Evolutionary conservation across 257 asterid genomes (phyloP), one percentile per base, ranked within the genome.

Genomic region (Osmanthus fragrans): DNA sequence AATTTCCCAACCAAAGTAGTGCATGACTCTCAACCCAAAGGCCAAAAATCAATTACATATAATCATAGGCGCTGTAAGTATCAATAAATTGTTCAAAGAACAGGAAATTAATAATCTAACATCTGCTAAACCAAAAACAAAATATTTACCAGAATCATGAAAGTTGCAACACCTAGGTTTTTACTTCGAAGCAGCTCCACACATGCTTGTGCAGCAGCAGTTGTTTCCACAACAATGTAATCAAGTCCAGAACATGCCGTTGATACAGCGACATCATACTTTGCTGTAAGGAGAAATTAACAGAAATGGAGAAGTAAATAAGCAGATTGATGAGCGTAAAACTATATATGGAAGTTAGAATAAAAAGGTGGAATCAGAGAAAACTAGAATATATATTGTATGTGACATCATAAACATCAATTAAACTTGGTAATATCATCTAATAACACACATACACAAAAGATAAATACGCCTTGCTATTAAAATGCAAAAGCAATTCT

Each of bases 221-320:
- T 86, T 76, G 94, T 90, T 85, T 95, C 99, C 63, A 93, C 98
- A 34, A 93, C 96, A 76, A 95, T 93, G 80, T 93, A 91, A 80
- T 95, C 99, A 67, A 93, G 96, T 79, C 94, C 99, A 78, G 85
- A 58, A 82, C 99, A 95, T 66, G 98, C 98, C 18, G 99, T 95
- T 80, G 99, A 95, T 87, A 95, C 84, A 66, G 99, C 98, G 54
- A 93, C 81, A 84, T 95, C 99, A 81, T 89, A 95, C 83, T 95
- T 90, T 54, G 90, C 99, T 95, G 94, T 87, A 86, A 71, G 58
- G 72, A 81, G 65, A 69, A 37, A 29, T 68, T 37, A 66, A 18
- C 45, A 75, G 60, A 72, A 23, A 54, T 75, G 70, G 32, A 23
- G 19, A 70, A 42, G 36, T 34, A 40, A 71, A 42, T 42, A 42